A percentile compares a stretch with the other conserved stretches of the same genome.
Evolutionary conservation across 1,139 yeast genomes (phyloP).

Genomic region (Yamadazyma triangularis): DNA sequence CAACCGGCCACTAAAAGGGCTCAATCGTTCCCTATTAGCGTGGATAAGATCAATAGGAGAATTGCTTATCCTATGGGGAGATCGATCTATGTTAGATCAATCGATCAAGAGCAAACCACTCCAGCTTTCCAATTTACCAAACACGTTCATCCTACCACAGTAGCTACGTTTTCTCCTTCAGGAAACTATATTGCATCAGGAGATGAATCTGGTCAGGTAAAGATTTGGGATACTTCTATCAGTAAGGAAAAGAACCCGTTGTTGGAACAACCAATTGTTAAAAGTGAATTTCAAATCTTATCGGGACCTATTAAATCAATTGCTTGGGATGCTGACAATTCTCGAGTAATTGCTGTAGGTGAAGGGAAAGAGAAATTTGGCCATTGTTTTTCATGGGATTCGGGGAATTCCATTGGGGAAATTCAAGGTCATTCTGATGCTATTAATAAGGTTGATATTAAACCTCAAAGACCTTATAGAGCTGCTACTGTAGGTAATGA

Average conservation of each 20-base stretch:
- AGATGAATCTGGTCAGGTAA: constrained; percentile 81
- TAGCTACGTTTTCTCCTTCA: constrained; percentile 81
- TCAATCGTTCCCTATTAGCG: constrained; percentile 66
- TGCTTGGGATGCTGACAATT: constrained; percentile 90
- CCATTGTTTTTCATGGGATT: constrained; percentile 88
- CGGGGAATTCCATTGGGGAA: constrained; percentile 95
- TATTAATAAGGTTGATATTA: constrained; percentile 79
- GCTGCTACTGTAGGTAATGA: constrained; percentile 95
- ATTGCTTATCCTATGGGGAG: constrained; percentile 82
- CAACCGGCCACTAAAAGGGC: constrained; percentile 75
- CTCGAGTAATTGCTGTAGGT: constrained; percentile 90
- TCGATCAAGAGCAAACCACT: constrained; percentile 33
- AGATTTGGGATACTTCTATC: constrained; percentile 70
- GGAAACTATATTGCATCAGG: constrained; percentile 92
- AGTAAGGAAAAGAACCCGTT: constrained; percentile 14
- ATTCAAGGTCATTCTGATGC: constrained; percentile 89
- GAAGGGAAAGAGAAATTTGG: constrained; percentile 91
- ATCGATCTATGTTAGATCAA: constrained; percentile 68
- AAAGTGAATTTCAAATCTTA: constrained; percentile 79
- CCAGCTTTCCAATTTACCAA: constrained; percentile 64
- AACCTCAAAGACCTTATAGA: constrained; percentile 86
- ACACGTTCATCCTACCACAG: constrained; percentile 70
- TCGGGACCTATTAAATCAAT: constrained; percentile 80
- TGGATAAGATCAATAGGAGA: constrained; percentile 62
- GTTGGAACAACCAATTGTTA: constrained; percentile 30